Evolutionary conservation across 2,329 filamentous ascomycete genomes (phyloP), one percentile per base, ranked within the genome.

Genomic region (Curvularia sp.): DNA sequence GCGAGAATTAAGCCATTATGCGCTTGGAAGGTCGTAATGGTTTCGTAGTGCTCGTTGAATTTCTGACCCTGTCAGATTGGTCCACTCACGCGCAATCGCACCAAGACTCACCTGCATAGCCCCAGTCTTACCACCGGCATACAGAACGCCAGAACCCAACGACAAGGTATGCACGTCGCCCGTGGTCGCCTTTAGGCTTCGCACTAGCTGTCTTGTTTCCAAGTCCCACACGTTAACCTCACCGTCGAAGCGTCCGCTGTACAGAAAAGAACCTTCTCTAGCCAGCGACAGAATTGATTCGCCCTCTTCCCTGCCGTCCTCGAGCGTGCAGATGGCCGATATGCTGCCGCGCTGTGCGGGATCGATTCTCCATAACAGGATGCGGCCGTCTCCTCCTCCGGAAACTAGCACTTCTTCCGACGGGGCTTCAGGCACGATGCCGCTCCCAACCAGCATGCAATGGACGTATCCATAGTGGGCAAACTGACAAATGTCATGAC

Each of bases 391-490:
- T 31, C 95, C 96, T 35, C 92, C 93, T 8, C 93, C 95, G 0
- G 94, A 96, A 31, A 99, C 87, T 38, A 99, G 77, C 0, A 96
- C 88, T 67, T 98, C 93, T 56, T 85, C 81, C 26, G 90, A 87
- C 1, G 91, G 88, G 0, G 86, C 82, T 6, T 89, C 89, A n/a
- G 83, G 82, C 4, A 92, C 84, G 6, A 92, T 83, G 0, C 91
- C 91, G 60, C 86, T 88, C 0, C 92, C 88, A 58, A 99, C 83
- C 5, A 96, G 83, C 94, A 98, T 98, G 76, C 93, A 96, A 76
- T 97, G 97, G 0, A 99, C 88, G 74, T 97, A 98, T 44, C 96
- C 95, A 76, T 89, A 94, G 76, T 99, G 95, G 1, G 95, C 93
- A 78, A 96, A 99, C 69, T 95, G 90, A 57, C 85, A 86, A 57